Evolutionary conservation across 441 rosid species (phyloP).

Genomic region (Iberis amara): DNA sequence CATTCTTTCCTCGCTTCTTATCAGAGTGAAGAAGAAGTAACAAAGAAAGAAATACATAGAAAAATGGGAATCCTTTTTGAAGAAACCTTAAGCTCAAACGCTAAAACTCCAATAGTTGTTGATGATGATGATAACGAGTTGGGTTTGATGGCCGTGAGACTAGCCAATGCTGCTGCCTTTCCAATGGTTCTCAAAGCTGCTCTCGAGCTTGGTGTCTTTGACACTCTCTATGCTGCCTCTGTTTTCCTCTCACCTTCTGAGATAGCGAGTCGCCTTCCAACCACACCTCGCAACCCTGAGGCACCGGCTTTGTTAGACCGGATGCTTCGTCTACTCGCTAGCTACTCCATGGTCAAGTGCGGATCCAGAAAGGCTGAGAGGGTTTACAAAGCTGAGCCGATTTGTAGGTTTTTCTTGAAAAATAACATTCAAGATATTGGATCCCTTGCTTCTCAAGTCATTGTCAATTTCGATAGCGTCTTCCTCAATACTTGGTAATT

Average conservation of each 20-base stretch:
- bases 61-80: slow-evolving; percentile 15
- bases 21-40: neutral
- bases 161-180: slow-evolving; percentile 27
- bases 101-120: slow-evolving; percentile 1
- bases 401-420: slow-evolving; percentile 29
- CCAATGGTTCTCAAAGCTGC: slow-evolving; percentile 36
- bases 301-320: slow-evolving; percentile 27
- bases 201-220: slow-evolving; percentile 29
- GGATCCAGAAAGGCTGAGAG: slow-evolving; percentile 7
- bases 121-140: slow-evolving; percentile 23
- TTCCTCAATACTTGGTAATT: slow-evolving; percentile 26
- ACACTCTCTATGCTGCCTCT: slow-evolving; percentile 22
- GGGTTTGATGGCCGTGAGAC: slow-evolving; percentile 26
- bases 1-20: neutral
- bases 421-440: slow-evolving; percentile 27
- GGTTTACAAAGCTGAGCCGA: slow-evolving; percentile 24
- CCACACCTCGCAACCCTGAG: slow-evolving; percentile 21
- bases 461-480: slow-evolving; percentile 23
- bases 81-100: slow-evolving; percentile 18
- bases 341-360: slow-evolving; percentile 30
- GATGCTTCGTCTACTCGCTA: slow-evolving; percentile 32
- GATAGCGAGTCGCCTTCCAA: slow-evolving; percentile 26
- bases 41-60: neutral
- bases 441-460: slow-evolving; percentile 28
- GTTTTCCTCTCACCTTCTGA: slow-evolving; percentile 25